Percentiles rank a stretch among this genome's conserved stretches.
Evolutionary conservation across 495 filamentous ascomycete genomes (phyloP).

Genomic region (Talaromyces liani): DNA sequence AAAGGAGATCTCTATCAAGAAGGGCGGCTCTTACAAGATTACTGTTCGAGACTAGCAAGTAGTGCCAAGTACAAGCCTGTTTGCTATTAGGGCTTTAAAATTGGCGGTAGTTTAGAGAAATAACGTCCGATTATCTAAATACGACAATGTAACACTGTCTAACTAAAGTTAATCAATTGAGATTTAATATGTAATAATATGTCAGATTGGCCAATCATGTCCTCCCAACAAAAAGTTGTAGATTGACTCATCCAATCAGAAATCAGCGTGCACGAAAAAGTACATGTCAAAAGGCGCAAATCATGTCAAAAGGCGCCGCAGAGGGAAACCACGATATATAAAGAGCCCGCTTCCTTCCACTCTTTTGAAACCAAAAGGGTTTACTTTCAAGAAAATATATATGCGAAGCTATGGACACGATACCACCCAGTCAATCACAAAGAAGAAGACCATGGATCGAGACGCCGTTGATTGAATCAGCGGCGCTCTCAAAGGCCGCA

Average conservation of each 20-base stretch:
- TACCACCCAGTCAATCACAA: constrained; percentile 15
- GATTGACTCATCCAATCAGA: background rate
- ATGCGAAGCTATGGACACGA: background rate
- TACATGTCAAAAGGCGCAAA: background rate
- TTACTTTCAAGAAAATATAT: background rate
- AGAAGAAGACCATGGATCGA: constrained; percentile 51
- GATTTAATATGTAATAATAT: too few relatives aligned
- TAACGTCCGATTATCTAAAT: background rate
- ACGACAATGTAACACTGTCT: background rate
- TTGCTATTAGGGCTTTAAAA: background rate
- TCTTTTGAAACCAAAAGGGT: background rate
- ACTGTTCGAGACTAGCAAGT: background rate
- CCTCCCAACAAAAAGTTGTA: background rate
- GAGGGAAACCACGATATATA: background rate
- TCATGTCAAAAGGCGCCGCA: background rate
- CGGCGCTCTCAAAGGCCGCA: constrained; percentile 55
- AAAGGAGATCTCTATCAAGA: constrained; percentile 17
- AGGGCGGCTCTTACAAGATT: constrained; percentile 23
- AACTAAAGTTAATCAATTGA: background rate
- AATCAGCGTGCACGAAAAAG: background rate
- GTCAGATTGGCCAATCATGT: too few relatives aligned
- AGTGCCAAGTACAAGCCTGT: background rate
- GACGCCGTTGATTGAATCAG: constrained; percentile 64
- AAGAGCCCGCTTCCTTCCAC: background rate
- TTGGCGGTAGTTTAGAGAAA: background rate